A percentile compares a stretch with the other conserved stretches of the same genome.
phyloP scores from a whole-genome alignment of 192 early-diverging fungal species.

The Podila minutissima region DNA sequence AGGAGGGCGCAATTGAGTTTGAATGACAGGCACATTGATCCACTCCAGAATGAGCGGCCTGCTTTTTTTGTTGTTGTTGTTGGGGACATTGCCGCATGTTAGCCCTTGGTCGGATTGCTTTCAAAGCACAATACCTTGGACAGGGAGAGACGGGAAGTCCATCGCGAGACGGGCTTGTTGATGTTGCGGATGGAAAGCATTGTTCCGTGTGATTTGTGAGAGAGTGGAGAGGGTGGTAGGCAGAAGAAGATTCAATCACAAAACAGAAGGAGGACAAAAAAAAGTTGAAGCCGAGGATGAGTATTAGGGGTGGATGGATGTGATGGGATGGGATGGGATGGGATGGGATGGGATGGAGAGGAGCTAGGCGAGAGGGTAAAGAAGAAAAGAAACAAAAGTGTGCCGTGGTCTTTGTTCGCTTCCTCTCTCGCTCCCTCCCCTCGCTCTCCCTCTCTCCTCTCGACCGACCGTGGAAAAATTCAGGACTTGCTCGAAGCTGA shows the following conservation, averaged over 20 bases:
- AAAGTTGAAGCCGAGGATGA: background rate
- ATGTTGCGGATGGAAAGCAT: constrained; percentile 43
- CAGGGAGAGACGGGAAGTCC: constrained; percentile 25
- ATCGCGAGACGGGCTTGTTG: constrained; percentile 27
- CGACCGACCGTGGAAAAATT: constrained; percentile 24
- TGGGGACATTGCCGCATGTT: too few relatives aligned
- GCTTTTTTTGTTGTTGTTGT: too few relatives aligned
- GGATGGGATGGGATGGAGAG: background rate
- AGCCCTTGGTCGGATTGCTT: background rate
- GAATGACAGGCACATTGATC: too few relatives aligned
- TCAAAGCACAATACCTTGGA: constrained; percentile 18
- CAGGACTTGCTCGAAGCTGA: constrained; percentile 7
- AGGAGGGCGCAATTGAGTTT: background rate
- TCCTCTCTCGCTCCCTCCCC: background rate
- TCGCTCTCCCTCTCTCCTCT: background rate
- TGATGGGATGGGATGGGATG: background rate
- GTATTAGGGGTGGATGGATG: background rate
- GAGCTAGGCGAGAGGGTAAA: background rate
- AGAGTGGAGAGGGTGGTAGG: background rate
- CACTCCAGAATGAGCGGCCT: too few relatives aligned
- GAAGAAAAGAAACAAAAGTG: background rate
- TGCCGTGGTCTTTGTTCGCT: background rate
- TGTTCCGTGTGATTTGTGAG: background rate
- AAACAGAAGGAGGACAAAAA: background rate
- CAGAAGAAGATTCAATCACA: constrained; percentile 1